Base-by-base conservation (phyloP, 225 moss, liverwort and hornwort species). In the Marchantia paleacea region DNA sequence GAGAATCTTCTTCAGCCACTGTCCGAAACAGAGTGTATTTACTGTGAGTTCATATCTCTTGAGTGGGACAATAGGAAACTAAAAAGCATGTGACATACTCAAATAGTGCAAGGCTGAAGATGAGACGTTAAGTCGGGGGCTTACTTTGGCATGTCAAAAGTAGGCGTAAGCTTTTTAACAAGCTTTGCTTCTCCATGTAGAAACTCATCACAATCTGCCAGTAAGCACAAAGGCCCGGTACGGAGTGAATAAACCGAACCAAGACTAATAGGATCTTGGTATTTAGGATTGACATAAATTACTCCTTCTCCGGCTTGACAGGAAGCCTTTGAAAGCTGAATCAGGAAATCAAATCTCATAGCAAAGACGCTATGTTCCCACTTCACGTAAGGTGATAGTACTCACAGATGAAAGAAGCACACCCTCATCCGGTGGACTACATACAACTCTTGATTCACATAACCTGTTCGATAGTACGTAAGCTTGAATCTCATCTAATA, bases 401-500 rank as follows among this genome's bases (percentile, higher is more conserved):
- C 87, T 92, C 86, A 94, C 94, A 89, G 89, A 82, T 84, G 90
- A 89, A 51, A 99, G 81, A 88, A 91, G 86, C 52, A 78, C 76
- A 76, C 83, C 85, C 69, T 90, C 92, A 14, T 82, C 82, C 65
- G 86, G 86, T 53, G 89, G 86, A 64, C 87, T 87, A 72, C 81
- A 81, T 25, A 75, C 74, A 31, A 85, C 85, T 72, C 88, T 91
- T 70, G 92, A 81, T 81, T 91, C 95, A 53, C 82, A 87, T 73
- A 88, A 79, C 82, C 92, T 90, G 83, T 88, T 92, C 18, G 93
- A 82, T 73, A 99, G 80, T 83, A 99, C 90, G 60, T 99, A 99
- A 22, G 97, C 84, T 85, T 99, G 97, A 67, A 95, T 89, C 80
- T 99, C 97, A 84, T 99, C 95, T 86, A 99, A 82, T 31, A 88